A percentile compares a stretch with the other conserved stretches of the same genome.
These are phyloP conservation scores for Cercospora sesami DNA, from an alignment of 2,329 filamentous ascomycete genomes.

Conservation along the genomic window DNA sequence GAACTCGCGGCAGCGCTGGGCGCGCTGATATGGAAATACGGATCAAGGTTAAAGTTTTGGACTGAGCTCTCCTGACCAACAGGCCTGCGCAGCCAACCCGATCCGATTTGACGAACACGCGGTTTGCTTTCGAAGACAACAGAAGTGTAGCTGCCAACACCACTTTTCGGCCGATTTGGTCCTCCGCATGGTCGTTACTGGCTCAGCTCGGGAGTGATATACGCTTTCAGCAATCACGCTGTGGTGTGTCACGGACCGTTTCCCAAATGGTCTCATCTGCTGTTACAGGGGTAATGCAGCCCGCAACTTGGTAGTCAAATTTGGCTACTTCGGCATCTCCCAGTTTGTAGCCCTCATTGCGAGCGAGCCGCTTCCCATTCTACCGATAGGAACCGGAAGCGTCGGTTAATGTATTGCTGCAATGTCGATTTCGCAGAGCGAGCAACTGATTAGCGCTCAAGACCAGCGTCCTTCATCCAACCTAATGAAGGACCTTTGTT, in stretches of 20 bases:
- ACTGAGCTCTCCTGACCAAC: conserved; percentile 11
- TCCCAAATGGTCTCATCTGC: conserved; percentile 2
- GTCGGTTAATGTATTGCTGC: not conserved
- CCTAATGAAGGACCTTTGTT: conserved; percentile 16
- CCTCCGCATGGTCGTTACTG: not conserved
- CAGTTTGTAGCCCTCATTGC: not conserved
- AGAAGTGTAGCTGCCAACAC: not conserved
- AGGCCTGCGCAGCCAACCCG: conserved; percentile 7
- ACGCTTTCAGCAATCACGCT: not conserved
- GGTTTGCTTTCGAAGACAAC: not conserved
- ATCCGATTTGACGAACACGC: not conserved
- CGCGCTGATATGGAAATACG: not conserved
- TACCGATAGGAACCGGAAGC: not conserved
- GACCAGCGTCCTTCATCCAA: not conserved
- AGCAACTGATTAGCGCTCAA: not conserved
- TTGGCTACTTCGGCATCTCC: not conserved
- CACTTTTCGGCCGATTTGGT: not conserved
- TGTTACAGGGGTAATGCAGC: not conserved
- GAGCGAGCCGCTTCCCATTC: not conserved
- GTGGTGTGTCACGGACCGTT: not conserved
- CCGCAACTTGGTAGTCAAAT: not conserved
- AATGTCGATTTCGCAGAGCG: not conserved
- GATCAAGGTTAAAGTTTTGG: conserved; percentile 4
- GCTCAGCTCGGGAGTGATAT: not conserved
- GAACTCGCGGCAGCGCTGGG: not conserved